Evolutionary conservation across 331 rosid genomes (phyloP).

Genomic region (Telfairia occidentalis): DNA sequence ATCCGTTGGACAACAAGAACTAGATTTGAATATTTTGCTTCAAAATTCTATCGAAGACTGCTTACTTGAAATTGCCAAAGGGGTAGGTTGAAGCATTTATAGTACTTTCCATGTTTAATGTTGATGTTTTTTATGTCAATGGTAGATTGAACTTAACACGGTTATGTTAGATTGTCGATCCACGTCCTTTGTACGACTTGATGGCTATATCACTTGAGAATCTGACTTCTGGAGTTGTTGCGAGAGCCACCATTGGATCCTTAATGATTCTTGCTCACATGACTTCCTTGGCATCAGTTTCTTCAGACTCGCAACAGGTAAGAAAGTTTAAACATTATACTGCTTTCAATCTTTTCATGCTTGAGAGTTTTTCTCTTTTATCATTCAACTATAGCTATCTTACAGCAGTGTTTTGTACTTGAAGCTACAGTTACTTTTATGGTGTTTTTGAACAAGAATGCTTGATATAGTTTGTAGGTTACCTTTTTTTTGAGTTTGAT

Average conservation of each 20-base stretch:
- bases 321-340: constrained; percentile 2
- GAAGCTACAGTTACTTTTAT: not conserved
- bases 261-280: constrained; percentile 63
- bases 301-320: constrained; percentile 59
- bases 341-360: not conserved
- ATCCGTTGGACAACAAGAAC: constrained; percentile 66
- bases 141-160: constrained; percentile 9
- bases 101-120: constrained; percentile 5
- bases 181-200: constrained; percentile 63
- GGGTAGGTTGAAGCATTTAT: constrained; percentile 33
- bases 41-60: constrained; percentile 84
- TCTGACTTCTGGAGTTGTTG: constrained; percentile 62
- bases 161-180: constrained; percentile 54
- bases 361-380: not conserved
- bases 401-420: not conserved
- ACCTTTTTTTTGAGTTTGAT: not conserved
- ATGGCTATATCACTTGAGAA: constrained; percentile 80
- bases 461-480: not conserved
- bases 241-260: constrained; percentile 74
- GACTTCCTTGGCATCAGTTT: constrained; percentile 44
- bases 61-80: constrained; percentile 70
- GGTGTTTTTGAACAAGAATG: not conserved
- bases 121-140: not conserved
- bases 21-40: constrained; percentile 52
- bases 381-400: not conserved